Evolutionary conservation across 192 early-diverging fungal genomes (phyloP).

Genomic region (Haplosporangium gracile): DNA sequence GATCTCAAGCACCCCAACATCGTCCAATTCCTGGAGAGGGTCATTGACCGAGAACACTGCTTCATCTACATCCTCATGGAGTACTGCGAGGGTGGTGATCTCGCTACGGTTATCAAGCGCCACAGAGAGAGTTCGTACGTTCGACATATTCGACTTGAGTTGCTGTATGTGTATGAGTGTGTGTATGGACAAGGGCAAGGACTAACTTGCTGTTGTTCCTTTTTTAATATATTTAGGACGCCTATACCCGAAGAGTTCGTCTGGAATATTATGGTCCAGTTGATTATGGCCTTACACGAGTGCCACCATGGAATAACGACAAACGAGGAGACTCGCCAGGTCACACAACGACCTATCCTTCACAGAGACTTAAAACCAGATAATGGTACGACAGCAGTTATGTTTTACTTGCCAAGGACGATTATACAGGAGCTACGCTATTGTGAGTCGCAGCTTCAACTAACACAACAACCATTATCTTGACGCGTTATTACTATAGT

Average conservation of each 20-base stretch:
- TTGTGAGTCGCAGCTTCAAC: background rate
- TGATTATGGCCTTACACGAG: conserved; percentile 75
- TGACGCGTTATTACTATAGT: conserved; percentile 50
- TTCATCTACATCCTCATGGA: conserved; percentile 87
- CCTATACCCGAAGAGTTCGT: conserved; percentile 74
- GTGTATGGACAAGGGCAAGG: background rate
- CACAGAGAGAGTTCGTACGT: conserved; percentile 69
- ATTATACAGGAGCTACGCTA: background rate
- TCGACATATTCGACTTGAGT: too few species aligned
- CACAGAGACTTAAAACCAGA: conserved; percentile 85
- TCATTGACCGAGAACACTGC: conserved; percentile 73
- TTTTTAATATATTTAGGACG: conserved; percentile 36
- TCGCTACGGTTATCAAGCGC: conserved; percentile 73
- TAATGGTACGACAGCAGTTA: conserved; percentile 60
- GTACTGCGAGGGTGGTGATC: conserved; percentile 82
- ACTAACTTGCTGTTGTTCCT: background rate
- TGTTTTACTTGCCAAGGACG: background rate
- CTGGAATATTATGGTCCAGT: conserved; percentile 76
- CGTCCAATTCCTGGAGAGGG: conserved; percentile 78
- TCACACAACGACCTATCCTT: conserved; percentile 62
- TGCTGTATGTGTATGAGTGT: too few species aligned
- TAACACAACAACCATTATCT: background rate
- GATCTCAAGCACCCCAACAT: conserved; percentile 82
- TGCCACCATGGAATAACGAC: conserved; percentile 69
- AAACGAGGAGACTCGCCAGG: conserved; percentile 37